These are phyloP conservation scores for Scalesia atractyloides DNA, from an alignment of 129 eudicot species.

Conservation along the genomic window DNA sequence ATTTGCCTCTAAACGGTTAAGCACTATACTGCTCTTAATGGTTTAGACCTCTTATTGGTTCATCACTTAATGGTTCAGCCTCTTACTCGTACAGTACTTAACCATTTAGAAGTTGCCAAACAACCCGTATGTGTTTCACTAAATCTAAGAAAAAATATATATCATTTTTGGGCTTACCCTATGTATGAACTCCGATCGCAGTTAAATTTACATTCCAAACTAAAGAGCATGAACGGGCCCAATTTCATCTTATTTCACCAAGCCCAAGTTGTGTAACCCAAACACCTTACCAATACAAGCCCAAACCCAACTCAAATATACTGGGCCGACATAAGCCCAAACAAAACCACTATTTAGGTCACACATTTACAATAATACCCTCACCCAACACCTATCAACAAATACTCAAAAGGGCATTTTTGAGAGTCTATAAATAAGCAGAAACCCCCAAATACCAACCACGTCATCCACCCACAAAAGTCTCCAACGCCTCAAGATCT, in stretches of 20 bases:
- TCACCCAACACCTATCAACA: background rate
- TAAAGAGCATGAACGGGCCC: background rate
- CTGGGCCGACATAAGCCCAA: too few species aligned
- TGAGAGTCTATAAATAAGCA: constrained; percentile 11
- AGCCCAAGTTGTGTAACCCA: background rate
- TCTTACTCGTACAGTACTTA: too few species aligned
- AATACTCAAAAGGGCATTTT: constrained; percentile 16
- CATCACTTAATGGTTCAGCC: too few species aligned
- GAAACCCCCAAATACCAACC: constrained; percentile 8
- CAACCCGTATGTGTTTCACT: too few species aligned
- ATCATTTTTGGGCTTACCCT: too few species aligned
- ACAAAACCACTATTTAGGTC: background rate
- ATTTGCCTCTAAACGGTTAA: too few species aligned
- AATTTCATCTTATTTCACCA: background rate
- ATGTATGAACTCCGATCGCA: too few species aligned
- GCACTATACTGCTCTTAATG: too few species aligned
- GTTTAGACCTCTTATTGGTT: too few species aligned
- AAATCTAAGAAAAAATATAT: too few species aligned
- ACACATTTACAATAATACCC: constrained; percentile 19
- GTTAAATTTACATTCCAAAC: too few species aligned
- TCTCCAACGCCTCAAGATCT: constrained; percentile 27
- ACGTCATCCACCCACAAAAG: constrained; percentile 17
- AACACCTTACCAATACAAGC: background rate
- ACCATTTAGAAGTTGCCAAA: too few species aligned
- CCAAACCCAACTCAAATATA: background rate